These are phyloP conservation scores for Myxozyma sirexii DNA, from an alignment of 805 yeast species.

Conservation along the genomic window DNA sequence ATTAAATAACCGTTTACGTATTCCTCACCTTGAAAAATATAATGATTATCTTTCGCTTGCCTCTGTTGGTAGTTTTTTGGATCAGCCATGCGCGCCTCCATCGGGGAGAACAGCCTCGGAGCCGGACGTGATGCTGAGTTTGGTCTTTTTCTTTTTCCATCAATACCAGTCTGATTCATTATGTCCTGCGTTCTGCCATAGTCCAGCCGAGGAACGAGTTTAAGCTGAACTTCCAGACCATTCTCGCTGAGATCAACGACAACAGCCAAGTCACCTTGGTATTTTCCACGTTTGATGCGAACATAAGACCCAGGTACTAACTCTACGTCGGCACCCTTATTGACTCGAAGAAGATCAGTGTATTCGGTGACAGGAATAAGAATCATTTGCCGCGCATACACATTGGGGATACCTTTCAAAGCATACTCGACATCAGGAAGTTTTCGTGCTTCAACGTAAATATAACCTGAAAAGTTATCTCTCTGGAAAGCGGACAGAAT, in stretches of 20 bases:
- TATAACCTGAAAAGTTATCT: conserved; percentile 87
- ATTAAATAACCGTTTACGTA: conserved; percentile 84
- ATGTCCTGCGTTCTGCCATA: conserved; percentile 61
- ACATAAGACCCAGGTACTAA: conserved; percentile 91
- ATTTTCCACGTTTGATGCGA: conserved; percentile 85
- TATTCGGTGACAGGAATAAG: conserved; percentile 94
- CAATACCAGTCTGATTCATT: conserved; percentile 40
- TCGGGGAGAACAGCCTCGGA: conserved; percentile 82
- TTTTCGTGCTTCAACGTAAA: conserved; percentile 91
- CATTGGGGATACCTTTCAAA: conserved; percentile 84
- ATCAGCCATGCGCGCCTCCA: conserved; percentile 86
- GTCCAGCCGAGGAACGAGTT: conserved; percentile 89
- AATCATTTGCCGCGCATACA: conserved; percentile 71
- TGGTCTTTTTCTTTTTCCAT: conserved; percentile 56
- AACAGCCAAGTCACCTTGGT: conserved; percentile 88
- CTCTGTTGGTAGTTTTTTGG: conserved; percentile 57
- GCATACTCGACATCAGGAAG: conserved; percentile 90
- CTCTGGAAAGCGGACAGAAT: conserved; percentile 91
- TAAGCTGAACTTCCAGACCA: conserved; percentile 92
- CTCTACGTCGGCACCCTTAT: conserved; percentile 82
- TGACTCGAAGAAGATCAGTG: conserved; percentile 88
- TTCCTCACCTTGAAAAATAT: conserved; percentile 81
- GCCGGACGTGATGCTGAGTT: conserved; percentile 75
- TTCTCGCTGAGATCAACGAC: conserved; percentile 92
- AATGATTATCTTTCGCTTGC: conserved; percentile 60